These are phyloP conservation scores for Noccaea caerulescens DNA, from an alignment of 345 rosid species.

Conservation along the genomic window DNA sequence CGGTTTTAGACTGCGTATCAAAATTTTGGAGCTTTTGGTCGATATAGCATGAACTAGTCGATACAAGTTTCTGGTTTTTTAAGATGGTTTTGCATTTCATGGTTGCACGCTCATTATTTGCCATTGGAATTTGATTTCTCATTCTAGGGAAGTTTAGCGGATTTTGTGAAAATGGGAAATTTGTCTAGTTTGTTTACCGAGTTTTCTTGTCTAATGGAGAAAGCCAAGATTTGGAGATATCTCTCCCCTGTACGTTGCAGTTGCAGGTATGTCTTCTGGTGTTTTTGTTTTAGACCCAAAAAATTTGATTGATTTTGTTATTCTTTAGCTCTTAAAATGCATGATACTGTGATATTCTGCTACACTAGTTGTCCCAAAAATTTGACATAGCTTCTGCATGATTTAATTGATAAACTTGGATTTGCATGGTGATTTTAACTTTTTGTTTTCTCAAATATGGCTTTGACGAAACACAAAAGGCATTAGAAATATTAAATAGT, in stretches of 20 bases:
- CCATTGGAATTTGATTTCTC: conserved; percentile 34
- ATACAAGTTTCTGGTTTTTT: background rate
- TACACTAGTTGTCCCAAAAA: background rate
- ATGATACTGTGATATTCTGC: background rate
- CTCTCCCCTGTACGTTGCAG: conserved; percentile 74
- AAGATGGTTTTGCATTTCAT: conserved; percentile 3
- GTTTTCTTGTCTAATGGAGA: conserved; percentile 83
- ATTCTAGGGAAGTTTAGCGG: conserved; percentile 42
- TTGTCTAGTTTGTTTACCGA: conserved; percentile 44
- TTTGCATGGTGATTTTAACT: background rate
- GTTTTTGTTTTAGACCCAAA: conserved; percentile 9
- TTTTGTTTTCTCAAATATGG: background rate
- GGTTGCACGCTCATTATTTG: conserved; percentile 34
- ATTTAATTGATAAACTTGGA: background rate
- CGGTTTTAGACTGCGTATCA: conserved; percentile 3
- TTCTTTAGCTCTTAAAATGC: background rate
- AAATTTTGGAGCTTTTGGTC: background rate
- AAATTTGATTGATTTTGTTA: conserved; percentile 16
- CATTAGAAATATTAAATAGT: background rate
- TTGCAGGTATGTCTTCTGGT: conserved; percentile 68
- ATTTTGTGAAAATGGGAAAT: conserved; percentile 35
- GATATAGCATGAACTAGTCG: background rate
- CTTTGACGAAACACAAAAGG: background rate
- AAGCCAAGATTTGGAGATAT: conserved; percentile 68
- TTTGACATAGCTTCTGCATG: background rate